Evolutionary conservation across 768 basidiomycete genomes (phyloP), one percentile per base, ranked within the genome.

Genomic region (Macrolepiota dolichaula): DNA sequence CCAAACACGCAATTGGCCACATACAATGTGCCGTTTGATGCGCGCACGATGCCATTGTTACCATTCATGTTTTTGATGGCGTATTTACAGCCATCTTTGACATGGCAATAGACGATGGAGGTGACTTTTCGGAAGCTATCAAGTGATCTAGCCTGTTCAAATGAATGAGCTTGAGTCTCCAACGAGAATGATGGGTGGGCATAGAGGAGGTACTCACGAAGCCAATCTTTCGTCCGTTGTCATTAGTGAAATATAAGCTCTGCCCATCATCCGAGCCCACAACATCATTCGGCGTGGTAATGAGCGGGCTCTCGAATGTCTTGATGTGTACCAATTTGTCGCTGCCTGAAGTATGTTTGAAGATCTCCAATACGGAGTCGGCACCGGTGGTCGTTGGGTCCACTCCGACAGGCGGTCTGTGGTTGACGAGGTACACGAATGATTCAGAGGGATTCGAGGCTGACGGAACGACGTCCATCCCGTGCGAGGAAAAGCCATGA

Each of bases 391-490:
- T 64, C 5, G 60, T 65, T 1, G 82, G 71, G 24, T 70, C 65
- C 12, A 71, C 75, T 15, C 70, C 70, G 1, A 75, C 59, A 0
- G 88, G 88, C 19, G 73, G 75, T 32, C 86, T 83, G 69, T 91
- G 89, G 68, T 91, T 91, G 64, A 91, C 76, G n/a, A 88, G 74
- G 66, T 89, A 91, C 15, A 91, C 74, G 63, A 81, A 88, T 9
- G 89, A 77, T 51, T 79, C 70, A 11, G 75, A 71, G 3, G 82
- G 75, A 58, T 86, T 72, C 2, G 74, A 64, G 1, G 73, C 65
- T 6, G 86, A 85, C 1, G 80, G 75, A 9, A 88, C 85, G 22
- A 89, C 80, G 59, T 89, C 89, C 81, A 91, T 82, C 15, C 88
- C 88, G 59, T 89, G 87, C 11, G 85, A 66, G 19, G 82, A 81